phyloP scores from a whole-genome alignment of 75 land plant genomes.

The Picea glauca region DNA sequence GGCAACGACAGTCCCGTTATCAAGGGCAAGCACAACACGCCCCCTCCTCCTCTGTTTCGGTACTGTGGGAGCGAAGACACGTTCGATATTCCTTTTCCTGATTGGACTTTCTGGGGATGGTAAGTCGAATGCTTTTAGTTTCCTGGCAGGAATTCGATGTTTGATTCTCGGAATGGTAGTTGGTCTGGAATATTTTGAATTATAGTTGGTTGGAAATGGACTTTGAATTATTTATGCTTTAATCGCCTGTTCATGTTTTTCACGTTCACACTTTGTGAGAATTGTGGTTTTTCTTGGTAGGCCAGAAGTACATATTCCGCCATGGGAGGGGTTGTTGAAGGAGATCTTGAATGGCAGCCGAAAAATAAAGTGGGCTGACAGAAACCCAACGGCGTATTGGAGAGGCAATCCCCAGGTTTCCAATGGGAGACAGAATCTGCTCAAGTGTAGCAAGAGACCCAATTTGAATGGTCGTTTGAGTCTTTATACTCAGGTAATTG shows the following conservation, averaged over 20 bases:
- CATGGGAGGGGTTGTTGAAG: constrained; percentile 44
- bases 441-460: constrained; percentile 32
- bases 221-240: background rate
- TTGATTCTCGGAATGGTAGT: background rate
- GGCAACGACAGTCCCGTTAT: constrained; percentile 51
- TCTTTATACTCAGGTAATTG: constrained; percentile 33
- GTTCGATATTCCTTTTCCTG: constrained; percentile 64
- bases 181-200: background rate
- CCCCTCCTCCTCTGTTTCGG: constrained; percentile 60
- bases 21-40: background rate
- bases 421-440: constrained; percentile 25
- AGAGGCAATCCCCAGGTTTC: constrained; percentile 48
- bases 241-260: too few species aligned
- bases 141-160: background rate
- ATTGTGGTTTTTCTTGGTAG: constrained; percentile 14
- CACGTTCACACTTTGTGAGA: background rate
- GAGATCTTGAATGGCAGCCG: constrained; percentile 38
- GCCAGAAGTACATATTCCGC: constrained; percentile 54
- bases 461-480: constrained; percentile 51
- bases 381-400: constrained; percentile 59
- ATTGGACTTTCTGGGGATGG: constrained; percentile 90
- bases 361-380: constrained; percentile 32
- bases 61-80: constrained; percentile 45
- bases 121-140: constrained; percentile 9
- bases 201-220: background rate